These are phyloP conservation scores for Porodaedalea pini DNA, from an alignment of 1,284 basidiomycete species.

Conservation along the genomic window DNA sequence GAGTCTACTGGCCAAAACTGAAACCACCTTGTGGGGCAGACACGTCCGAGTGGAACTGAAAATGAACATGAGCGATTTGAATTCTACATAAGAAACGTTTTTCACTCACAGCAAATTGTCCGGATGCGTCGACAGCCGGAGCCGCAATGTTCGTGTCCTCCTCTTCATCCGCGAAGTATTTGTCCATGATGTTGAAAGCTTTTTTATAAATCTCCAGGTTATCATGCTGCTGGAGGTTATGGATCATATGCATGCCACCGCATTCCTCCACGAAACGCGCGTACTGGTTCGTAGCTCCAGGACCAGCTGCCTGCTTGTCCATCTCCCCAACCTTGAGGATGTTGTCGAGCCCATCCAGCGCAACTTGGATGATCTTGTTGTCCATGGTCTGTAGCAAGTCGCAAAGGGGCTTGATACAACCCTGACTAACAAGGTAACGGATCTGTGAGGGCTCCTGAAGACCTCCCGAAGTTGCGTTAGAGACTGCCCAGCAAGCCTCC, in stretches of 20 bases:
- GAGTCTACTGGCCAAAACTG: conserved; percentile 65
- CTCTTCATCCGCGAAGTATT: conserved; percentile 87
- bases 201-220: conserved; percentile 99
- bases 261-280: conserved; percentile 96
- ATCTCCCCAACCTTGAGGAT: conserved; percentile 98
- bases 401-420: conserved; percentile 98
- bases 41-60: conserved; percentile 75
- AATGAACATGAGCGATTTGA: conserved; percentile 13
- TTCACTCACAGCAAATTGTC: conserved; percentile 82
- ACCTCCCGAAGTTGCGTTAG: conserved; percentile 97
- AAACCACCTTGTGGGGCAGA: conserved; percentile 92
- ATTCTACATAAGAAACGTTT: conserved; percentile 11
- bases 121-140: conserved; percentile 82
- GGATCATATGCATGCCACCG: conserved; percentile 97
- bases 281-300: conserved; percentile 89
- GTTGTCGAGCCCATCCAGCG: conserved; percentile 97
- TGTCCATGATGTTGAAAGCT: conserved; percentile 99
- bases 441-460: conserved; percentile 97
- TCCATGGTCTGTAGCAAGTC: conserved; percentile 97
- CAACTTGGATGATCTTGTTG: conserved; percentile 99
- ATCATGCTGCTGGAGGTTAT: conserved; percentile 99
- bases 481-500: conserved; percentile 99
- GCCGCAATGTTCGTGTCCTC: conserved; percentile 79
- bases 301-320: conserved; percentile 84
- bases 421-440: conserved; percentile 95